phyloP scores from a whole-genome alignment of 2,329 filamentous ascomycete species.

The Cladosporium sp. region DNA sequence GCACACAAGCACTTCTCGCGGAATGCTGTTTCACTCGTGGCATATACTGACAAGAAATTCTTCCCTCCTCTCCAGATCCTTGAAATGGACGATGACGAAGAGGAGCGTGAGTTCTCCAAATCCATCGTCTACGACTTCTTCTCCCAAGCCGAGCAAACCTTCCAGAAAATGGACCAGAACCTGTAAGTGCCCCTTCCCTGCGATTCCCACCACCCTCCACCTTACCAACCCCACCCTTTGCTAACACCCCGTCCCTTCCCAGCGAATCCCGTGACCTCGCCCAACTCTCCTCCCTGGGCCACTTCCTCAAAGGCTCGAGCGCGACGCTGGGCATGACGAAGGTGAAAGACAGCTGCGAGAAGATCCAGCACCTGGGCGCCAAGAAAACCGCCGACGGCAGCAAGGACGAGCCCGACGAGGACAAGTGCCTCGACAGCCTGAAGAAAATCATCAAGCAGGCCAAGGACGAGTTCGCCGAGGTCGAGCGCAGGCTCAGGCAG shows the following conservation, averaged over 20 bases:
- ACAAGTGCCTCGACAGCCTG: conserved; percentile 66
- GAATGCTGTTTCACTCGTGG: too few species aligned
- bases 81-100: conserved; percentile 93
- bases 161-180: conserved; percentile 74
- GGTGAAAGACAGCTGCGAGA: conserved; percentile 89
- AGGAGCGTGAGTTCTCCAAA: conserved; percentile 80
- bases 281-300: conserved; percentile 78
- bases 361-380: conserved; percentile 91
- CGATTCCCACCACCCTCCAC: conserved; percentile 3
- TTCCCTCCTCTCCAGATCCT: conserved; percentile 56
- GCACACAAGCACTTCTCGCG: conserved; percentile 3
- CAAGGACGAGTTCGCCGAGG: conserved; percentile 70
- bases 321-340: conserved; percentile 88
- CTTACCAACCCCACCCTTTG: neutral
- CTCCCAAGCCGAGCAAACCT: conserved; percentile 82
- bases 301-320: conserved; percentile 96
- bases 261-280: conserved; percentile 66
- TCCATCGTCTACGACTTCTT: conserved; percentile 92
- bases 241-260: conserved; percentile 13
- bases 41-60: neutral
- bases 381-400: conserved; percentile 74
- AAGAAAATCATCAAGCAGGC: conserved; percentile 64
- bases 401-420: conserved; percentile 60
- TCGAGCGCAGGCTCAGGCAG: conserved; percentile 63
- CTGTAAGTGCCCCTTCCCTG: too few species aligned